phyloP scores from a whole-genome alignment of 177 flowering plant species.

The Tripterygium wilfordii region DNA sequence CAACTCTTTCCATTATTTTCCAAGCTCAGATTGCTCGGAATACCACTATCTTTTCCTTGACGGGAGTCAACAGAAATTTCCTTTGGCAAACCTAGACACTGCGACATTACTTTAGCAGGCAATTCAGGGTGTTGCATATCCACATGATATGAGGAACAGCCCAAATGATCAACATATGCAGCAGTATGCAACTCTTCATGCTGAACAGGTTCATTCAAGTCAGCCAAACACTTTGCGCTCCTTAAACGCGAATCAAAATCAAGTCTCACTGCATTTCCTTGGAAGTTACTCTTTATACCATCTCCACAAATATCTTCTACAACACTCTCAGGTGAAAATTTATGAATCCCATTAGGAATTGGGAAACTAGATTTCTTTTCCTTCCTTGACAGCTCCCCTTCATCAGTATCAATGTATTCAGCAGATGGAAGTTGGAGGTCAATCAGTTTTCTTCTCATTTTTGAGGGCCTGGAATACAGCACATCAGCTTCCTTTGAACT shows the following conservation, averaged over 20 bases:
- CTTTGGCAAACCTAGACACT: constrained; percentile 14
- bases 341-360: constrained; percentile 17
- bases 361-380: constrained; percentile 20
- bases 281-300: constrained; percentile 16
- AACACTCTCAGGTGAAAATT: constrained; percentile 24
- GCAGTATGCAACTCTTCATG: constrained; percentile 41
- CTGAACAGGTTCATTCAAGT: constrained; percentile 70
- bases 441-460: constrained; percentile 51
- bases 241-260: constrained; percentile 26
- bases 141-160: constrained; percentile 9
- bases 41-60: constrained; percentile 10
- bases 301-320: constrained; percentile 25
- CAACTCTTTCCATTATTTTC: constrained; percentile 18
- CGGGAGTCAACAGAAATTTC: constrained; percentile 8
- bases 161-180: constrained; percentile 28
- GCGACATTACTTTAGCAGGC: constrained; percentile 9
- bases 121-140: constrained; percentile 10
- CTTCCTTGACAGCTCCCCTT: constrained; percentile 25
- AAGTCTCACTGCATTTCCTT: constrained; percentile 25
- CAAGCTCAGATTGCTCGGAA: constrained; percentile 1
- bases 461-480: constrained; percentile 48
- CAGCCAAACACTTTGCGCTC: constrained; percentile 35
- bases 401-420: constrained; percentile 70
- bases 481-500: constrained; percentile 37
- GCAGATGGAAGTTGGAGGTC: constrained; percentile 90